Base-by-base conservation (phyloP, 129 eudicot genomes). In the Helianthus annuus region DNA sequence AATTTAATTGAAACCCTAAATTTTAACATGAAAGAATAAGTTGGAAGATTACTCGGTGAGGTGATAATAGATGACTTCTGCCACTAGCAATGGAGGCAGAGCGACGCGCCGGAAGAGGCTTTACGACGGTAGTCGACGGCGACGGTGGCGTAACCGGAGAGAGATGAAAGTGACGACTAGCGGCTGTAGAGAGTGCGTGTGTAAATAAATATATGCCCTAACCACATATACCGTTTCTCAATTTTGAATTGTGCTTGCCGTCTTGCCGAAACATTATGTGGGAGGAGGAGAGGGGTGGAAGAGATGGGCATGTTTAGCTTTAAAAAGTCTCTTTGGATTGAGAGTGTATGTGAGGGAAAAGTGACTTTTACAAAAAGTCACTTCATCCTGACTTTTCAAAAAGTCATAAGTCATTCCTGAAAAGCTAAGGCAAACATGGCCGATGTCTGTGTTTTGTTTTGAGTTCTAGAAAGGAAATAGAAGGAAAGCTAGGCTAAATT, bases 131-230 rank as follows among this genome's bases (percentile, higher is more conserved):
- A 1, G 46, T 38, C 64, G 34, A 45, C 69, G 75, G 75, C 42
- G 52, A 46, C 15, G 80, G 54, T 59, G 73, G 14, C 27, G 80
- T 59, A 22, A 39, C 56, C 81, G 71, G 71, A 60, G 71, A 69
- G 64, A 62, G 48, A 42, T 40, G 64, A 63, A 59, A 49, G 70
- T 61, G 70, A 69, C 70, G 81, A 69, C 70, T 69, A 77, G 76
- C 81, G 81, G 81, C 66, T 60, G 76, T 42, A 61, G 42, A 39
- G 55, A 45, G 65, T 69, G 48, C 48, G 76, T 51, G 76, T 77
- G 76, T 77, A 76, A 19, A 12, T 52, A 1, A 6, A 40, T 40
- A 6, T 40, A 60, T 77, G 81, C 81, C 76, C 81, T 77, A 77
- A 51, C 64, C 6, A 69, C 48, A 53, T 73, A 49, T 3, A 38